Conservation (phyloP, 179 eudicot species). For the Spinacia oleracea region DNA sequence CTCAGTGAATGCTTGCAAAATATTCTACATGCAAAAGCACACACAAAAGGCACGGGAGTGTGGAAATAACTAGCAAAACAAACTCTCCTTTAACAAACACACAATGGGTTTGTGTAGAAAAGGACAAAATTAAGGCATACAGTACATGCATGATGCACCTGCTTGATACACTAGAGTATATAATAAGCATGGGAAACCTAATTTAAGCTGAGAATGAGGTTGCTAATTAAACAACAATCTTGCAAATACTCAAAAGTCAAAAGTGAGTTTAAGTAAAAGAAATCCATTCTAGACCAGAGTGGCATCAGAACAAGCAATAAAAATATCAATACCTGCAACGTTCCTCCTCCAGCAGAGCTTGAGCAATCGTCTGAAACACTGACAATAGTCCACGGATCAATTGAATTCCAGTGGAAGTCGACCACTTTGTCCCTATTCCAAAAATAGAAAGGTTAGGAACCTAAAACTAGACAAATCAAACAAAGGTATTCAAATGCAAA, state of each 20-base stretch:
- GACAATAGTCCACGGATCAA: conserved; percentile 90
- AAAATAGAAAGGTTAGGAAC: neutral
- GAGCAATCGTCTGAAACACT: conserved; percentile 87
- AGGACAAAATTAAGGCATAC: neutral
- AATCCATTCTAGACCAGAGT: neutral
- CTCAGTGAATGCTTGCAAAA: too few relatives aligned
- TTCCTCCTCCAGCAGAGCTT: conserved; percentile 80
- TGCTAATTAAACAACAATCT: too few relatives aligned
- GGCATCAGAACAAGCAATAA: neutral
- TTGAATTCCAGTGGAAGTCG: conserved; percentile 85
- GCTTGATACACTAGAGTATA: too few relatives aligned
- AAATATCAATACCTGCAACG: conserved; percentile 62
- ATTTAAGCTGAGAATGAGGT: neutral
- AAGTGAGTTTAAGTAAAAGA: too few relatives aligned
- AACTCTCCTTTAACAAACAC: neutral
- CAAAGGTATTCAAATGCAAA: neutral
- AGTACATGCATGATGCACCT: neutral
- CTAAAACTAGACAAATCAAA: too few relatives aligned
- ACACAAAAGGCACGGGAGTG: neutral
- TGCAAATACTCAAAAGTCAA: too few relatives aligned
- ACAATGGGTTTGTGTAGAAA: neutral
- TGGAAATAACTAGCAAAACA: neutral
- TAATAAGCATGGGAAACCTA: neutral
- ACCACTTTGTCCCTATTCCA: conserved; percentile 76
- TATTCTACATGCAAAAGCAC: too few relatives aligned